phyloP scores from a whole-genome alignment of 768 basidiomycete genomes.

The Trametes elegans region DNA sequence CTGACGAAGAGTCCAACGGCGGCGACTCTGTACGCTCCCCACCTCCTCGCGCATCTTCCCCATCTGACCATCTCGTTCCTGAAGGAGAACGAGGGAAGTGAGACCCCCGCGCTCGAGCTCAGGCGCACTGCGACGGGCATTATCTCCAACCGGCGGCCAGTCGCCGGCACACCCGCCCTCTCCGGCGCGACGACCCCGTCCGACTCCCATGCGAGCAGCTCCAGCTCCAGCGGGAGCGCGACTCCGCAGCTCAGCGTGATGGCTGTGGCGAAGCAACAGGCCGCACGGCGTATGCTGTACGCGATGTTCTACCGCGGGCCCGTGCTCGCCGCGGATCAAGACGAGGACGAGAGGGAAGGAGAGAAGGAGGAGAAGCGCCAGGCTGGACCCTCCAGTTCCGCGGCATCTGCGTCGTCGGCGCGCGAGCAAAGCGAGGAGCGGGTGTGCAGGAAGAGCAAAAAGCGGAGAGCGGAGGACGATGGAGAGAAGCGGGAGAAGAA shows the following conservation, averaged over 20 bases:
- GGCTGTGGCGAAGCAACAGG: constrained; percentile 69
- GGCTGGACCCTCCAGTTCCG: neutral
- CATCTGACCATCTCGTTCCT: constrained; percentile 1
- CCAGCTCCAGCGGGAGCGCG: constrained; percentile 20
- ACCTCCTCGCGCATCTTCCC: constrained; percentile 12
- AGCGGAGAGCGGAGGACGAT: constrained; percentile 7
- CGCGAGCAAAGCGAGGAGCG: no score
- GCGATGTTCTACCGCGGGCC: constrained; percentile 80
- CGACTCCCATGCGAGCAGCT: constrained; percentile 39
- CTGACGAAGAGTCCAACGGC: constrained; percentile 45
- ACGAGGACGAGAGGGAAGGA: constrained; percentile 12
- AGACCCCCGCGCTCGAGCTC: constrained; percentile 26
- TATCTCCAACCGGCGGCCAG: constrained; percentile 66
- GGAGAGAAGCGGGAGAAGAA: constrained; percentile 13
- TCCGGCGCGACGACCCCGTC: constrained; percentile 37
- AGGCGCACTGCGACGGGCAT: constrained; percentile 73
- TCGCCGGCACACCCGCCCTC: constrained; percentile 46
- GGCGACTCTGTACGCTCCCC: constrained; percentile 24
- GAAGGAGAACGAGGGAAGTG: constrained; percentile 19
- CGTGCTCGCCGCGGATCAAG: constrained; percentile 47
- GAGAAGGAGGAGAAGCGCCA: neutral
- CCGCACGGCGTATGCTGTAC: constrained; percentile 75
- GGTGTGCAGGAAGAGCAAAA: constrained; percentile 2
- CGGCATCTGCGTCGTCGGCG: neutral
- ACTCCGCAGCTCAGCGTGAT: constrained; percentile 49